These are phyloP conservation scores for Casuarina equisetifolia DNA, from an alignment of 306 rosid species.

Conservation along the genomic window DNA sequence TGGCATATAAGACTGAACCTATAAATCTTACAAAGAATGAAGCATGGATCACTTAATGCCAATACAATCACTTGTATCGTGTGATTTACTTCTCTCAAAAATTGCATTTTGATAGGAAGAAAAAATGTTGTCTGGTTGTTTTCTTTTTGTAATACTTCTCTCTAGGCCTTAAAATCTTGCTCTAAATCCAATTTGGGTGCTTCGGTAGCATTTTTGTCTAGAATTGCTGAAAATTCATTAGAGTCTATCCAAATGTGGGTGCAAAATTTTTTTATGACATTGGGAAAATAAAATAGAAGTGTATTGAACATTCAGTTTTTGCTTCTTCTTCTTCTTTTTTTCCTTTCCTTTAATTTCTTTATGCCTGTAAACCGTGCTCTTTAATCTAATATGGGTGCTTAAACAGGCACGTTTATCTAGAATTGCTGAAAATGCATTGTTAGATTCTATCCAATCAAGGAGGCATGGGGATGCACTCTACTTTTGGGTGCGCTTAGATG, in stretches of 20 bases:
- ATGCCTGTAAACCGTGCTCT: not conserved
- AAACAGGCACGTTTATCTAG: slow-evolving; percentile 80
- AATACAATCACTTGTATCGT: not conserved
- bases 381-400: slow-evolving; percentile 30
- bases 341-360: not conserved
- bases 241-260: not conserved
- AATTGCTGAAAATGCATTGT: slow-evolving; percentile 70
- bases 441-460: slow-evolving; percentile 63
- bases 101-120: not conserved
- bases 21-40: not conserved
- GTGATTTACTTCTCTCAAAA: not conserved
- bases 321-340: not conserved
- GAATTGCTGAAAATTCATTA: no score
- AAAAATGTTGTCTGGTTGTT: no score
- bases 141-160: no score
- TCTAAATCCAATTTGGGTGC: no score
- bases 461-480: slow-evolving; percentile 84
- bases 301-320: not conserved
- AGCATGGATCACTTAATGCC: not conserved
- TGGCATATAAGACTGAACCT: not conserved
- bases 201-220: no score
- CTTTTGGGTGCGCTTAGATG: slow-evolving; percentile 94
- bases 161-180: no score
- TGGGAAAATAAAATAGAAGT: not conserved
- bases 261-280: not conserved